Evolutionary conservation across 805 yeast species (phyloP).

Genomic region (Wickerhamiella vanderwaltii): DNA sequence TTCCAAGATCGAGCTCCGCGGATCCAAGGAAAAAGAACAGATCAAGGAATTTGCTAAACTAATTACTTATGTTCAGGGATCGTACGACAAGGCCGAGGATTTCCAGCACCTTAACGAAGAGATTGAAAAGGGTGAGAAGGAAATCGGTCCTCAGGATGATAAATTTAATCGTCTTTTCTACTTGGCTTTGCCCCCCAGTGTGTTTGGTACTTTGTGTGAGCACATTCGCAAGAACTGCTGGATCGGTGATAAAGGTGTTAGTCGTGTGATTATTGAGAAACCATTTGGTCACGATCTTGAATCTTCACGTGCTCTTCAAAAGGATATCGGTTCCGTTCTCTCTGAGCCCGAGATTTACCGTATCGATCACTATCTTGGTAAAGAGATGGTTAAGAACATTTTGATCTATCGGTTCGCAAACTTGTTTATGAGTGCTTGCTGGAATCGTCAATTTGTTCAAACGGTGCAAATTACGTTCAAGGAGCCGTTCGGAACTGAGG

Average conservation of each 20-base stretch:
- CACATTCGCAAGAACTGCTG: constrained; percentile 60
- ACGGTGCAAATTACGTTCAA: constrained; percentile 84
- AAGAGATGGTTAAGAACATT: constrained; percentile 94
- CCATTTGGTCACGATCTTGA: constrained; percentile 92
- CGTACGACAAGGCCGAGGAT: constrained; percentile 73
- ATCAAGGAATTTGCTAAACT: constrained; percentile 53
- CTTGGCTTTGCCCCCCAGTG: constrained; percentile 90
- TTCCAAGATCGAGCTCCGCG: constrained; percentile 46
- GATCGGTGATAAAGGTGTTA: constrained; percentile 48
- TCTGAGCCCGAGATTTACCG: constrained; percentile 84
- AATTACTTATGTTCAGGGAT: constrained; percentile 60
- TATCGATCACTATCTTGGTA: constrained; percentile 95
- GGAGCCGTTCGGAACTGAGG: constrained; percentile 98
- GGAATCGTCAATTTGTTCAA: constrained; percentile 71
- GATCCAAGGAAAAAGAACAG: constrained; percentile 30
- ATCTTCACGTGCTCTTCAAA: constrained; percentile 65
- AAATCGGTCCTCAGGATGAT: constrained; percentile 18
- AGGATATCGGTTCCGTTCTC: constrained; percentile 71
- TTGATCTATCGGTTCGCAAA: constrained; percentile 84
- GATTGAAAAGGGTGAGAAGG: constrained; percentile 49
- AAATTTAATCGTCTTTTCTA: constrained; percentile 74
- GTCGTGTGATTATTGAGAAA: constrained; percentile 85
- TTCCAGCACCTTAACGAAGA: constrained; percentile 43
- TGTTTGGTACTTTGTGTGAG: constrained; percentile 65
- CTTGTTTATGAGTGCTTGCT: constrained; percentile 71